These are phyloP conservation scores for Pythium angustatum DNA, from an alignment of 352 stramenopile genomes.

Conservation along the genomic window DNA sequence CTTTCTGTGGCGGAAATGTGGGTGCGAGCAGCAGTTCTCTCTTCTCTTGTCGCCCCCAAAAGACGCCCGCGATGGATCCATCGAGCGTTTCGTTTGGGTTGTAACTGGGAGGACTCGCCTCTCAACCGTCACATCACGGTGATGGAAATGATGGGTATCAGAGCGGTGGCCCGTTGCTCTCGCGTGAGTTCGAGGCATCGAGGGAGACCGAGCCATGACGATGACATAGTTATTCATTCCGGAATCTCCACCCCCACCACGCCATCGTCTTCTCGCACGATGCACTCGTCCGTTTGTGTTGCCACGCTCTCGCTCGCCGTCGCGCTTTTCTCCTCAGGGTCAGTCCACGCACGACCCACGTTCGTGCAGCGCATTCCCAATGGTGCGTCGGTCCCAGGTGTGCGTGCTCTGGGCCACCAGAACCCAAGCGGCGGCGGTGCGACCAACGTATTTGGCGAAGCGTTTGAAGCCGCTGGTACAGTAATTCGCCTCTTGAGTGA, in stretches of 20 bases:
- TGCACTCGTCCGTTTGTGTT: not conserved
- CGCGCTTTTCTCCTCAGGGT: not conserved
- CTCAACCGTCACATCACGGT: too few species aligned
- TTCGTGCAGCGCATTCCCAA: constrained; percentile 72
- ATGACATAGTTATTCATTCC: too few species aligned
- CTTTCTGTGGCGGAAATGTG: not conserved
- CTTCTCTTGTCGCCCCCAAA: constrained; percentile 13
- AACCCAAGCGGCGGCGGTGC: constrained; percentile 47
- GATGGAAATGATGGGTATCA: too few species aligned
- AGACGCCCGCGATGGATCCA: constrained; percentile 14
- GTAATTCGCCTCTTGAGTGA: too few species aligned
- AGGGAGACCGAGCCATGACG: too few species aligned
- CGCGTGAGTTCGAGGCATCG: too few species aligned
- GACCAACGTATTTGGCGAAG: constrained; percentile 63
- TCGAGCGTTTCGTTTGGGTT: constrained; percentile 5
- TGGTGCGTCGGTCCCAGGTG: constrained; percentile 40
- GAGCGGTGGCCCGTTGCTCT: too few species aligned
- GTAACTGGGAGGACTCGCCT: constrained; percentile 16
- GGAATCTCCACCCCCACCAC: constrained; percentile 4
- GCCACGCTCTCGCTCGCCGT: not conserved
- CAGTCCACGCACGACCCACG: constrained; percentile 28
- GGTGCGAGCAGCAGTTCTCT: not conserved
- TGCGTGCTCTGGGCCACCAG: constrained; percentile 59
- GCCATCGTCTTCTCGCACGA: not conserved
- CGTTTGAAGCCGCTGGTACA: constrained; percentile 43